A percentile compares a stretch with the other conserved stretches of the same genome.
Conservation (phyloP, 345 rosid genomes). For the Sapria himalayana region DNA sequence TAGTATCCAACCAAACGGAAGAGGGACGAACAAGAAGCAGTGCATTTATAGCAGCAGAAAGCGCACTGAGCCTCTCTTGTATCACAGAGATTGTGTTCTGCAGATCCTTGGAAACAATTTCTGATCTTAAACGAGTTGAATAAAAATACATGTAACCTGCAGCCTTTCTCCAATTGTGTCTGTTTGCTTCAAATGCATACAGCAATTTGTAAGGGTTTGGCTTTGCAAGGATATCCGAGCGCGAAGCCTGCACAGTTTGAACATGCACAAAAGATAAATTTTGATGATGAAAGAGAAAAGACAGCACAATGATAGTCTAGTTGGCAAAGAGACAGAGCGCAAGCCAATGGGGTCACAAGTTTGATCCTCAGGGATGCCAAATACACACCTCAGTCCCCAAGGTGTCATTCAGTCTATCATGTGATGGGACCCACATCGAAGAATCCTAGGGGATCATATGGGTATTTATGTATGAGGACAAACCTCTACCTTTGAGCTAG, state of each 20-base stretch:
- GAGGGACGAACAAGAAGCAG: constrained; percentile 59
- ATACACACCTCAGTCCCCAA: no score
- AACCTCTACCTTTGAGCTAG: no score
- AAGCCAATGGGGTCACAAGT: no score
- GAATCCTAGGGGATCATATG: no score
- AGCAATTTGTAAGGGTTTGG: constrained; percentile 82
- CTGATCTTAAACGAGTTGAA: constrained; percentile 53
- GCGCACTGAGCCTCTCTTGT: constrained; percentile 77
- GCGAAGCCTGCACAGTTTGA: constrained; percentile 49
- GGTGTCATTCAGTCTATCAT: no score
- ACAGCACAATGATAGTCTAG: no score
- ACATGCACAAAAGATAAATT: no score
- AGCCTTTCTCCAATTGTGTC: constrained; percentile 85
- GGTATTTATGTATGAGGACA: no score
- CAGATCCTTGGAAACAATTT: constrained; percentile 32
- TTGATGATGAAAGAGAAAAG: no score
- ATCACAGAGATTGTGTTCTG: constrained; percentile 30
- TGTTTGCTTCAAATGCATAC: constrained; percentile 82
- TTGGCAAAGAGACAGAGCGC: no score
- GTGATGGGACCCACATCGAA: no score
- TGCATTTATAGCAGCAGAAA: constrained; percentile 82
- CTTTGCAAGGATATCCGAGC: constrained; percentile 47
- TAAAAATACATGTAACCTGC: constrained; percentile 69
- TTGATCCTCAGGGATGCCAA: no score
- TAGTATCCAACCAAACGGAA: constrained; percentile 76